Evolutionary conservation across 208 protist genomes (phyloP).

Genomic region (Phytomonas francai): DNA sequence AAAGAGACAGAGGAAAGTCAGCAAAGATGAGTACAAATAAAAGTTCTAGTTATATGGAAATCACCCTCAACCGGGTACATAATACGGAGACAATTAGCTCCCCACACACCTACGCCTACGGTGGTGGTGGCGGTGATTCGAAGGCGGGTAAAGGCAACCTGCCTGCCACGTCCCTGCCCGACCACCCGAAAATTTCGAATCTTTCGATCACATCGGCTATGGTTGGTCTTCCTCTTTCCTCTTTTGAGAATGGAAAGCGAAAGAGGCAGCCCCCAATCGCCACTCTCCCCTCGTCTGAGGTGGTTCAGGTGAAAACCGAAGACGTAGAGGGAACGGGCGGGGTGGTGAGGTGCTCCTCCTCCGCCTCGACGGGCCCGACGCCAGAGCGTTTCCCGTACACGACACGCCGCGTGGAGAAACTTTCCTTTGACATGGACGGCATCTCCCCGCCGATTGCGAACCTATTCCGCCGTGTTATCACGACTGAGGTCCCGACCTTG

Average conservation of each 20-base stretch:
- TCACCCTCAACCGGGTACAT: constrained; percentile 34
- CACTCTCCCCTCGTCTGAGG: not conserved
- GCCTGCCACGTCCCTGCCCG: constrained; percentile 45
- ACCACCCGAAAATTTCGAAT: constrained; percentile 68
- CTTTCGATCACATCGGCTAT: constrained; percentile 56
- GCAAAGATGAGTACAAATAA: not conserved
- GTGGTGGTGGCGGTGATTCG: constrained; percentile 13
- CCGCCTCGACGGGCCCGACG: constrained; percentile 9
- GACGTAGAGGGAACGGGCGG: constrained; percentile 12
- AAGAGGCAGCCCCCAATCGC: not conserved
- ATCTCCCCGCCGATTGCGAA: constrained; percentile 93
- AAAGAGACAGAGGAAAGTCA: not conserved
- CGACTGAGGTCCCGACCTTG: constrained; percentile 97
- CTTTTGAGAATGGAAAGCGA: not conserved
- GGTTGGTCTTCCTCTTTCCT: constrained; percentile 29
- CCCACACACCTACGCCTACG: constrained; percentile 65
- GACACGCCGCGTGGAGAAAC: constrained; percentile 63
- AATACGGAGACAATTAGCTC: constrained; percentile 84
- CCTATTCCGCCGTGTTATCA: constrained; percentile 94
- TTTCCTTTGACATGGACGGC: constrained; percentile 77
- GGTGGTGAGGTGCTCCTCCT: not conserved
- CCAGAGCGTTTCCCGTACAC: constrained; percentile 33
- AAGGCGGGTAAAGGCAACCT: not conserved
- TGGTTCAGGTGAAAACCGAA: constrained; percentile 16
- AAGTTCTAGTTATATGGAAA: not conserved